Conservation (phyloP, 495 filamentous ascomycete species). For the Neurospora sp. region DNA sequence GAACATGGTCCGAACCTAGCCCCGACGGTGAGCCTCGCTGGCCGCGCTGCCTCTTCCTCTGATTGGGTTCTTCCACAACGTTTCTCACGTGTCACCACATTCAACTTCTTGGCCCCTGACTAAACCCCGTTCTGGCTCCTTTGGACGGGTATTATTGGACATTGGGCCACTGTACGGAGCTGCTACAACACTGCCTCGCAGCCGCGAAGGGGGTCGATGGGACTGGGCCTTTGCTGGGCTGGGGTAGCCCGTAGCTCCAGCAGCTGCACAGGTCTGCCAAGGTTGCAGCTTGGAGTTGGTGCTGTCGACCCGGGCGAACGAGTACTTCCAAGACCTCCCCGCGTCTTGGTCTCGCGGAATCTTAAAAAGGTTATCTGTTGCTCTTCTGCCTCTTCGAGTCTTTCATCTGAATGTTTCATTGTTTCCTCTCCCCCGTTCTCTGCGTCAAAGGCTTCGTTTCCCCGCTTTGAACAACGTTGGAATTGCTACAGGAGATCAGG, state of each 20-base stretch:
- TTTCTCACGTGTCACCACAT: neutral
- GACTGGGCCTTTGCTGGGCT: neutral
- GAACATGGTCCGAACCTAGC: neutral
- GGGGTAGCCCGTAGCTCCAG: neutral
- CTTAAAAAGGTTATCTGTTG: neutral
- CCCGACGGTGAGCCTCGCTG: neutral
- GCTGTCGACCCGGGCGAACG: neutral
- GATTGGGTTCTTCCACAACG: neutral
- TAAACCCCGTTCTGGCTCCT: neutral
- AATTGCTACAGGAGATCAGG: neutral
- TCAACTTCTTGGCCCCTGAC: neutral
- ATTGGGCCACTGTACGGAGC: neutral
- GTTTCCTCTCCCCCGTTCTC: neutral
- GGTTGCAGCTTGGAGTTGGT: neutral
- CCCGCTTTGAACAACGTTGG: neutral
- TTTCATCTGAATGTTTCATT: slow-evolving; percentile 3
- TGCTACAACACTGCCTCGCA: neutral
- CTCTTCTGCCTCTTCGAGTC: neutral
- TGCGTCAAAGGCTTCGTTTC: neutral
- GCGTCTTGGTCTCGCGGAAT: neutral
- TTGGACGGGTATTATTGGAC: neutral
- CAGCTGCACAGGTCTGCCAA: neutral
- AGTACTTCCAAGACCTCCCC: neutral
- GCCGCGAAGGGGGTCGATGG: neutral
- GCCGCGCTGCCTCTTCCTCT: neutral